Evolutionary conservation across 2,329 filamentous ascomycete species (phyloP).

Genomic region (Arthroderma sp.): DNA sequence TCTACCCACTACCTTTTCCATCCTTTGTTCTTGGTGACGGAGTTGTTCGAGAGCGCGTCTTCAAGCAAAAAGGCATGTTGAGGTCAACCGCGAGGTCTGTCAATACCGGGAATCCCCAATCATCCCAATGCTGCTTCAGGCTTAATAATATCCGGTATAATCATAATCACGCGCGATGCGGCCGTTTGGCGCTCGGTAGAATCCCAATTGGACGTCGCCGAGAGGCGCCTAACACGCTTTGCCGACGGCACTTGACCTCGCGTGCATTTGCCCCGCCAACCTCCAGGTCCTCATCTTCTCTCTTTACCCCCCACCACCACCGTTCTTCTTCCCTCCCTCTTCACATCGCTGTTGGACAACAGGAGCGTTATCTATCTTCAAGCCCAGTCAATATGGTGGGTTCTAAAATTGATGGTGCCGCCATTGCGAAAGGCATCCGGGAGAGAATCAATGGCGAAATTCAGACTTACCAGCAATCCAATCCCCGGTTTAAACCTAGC

Average conservation of each 20-base stretch:
- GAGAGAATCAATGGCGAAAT: slow-evolving; percentile 72
- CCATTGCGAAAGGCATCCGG: slow-evolving; percentile 83
- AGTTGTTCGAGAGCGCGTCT: too few relatives aligned
- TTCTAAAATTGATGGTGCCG: slow-evolving; percentile 86
- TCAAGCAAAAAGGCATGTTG: too few relatives aligned
- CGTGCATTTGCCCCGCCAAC: background rate
- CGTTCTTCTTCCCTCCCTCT: slow-evolving; percentile 6
- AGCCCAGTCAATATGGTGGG: slow-evolving; percentile 61
- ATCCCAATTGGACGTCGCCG: background rate
- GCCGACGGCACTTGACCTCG: too few relatives aligned
- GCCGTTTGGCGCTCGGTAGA: background rate
- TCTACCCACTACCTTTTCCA: too few relatives aligned
- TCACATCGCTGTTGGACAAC: background rate
- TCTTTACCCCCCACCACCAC: background rate
- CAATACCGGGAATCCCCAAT: too few relatives aligned
- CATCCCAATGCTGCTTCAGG: too few relatives aligned
- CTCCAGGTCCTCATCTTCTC: background rate
- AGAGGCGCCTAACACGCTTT: background rate
- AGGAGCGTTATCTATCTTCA: slow-evolving; percentile 33
- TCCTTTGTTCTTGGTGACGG: too few relatives aligned
- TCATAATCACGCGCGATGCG: background rate
- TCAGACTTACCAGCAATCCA: slow-evolving; percentile 62
- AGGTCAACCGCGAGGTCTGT: too few relatives aligned
- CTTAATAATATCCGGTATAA: too few relatives aligned
- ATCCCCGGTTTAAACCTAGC: slow-evolving; percentile 76